Percentiles rank a stretch among this genome's conserved stretches.
phyloP scores from a whole-genome alignment of 2,329 filamentous ascomycete genomes.

The Apiospora hydei region DNA sequence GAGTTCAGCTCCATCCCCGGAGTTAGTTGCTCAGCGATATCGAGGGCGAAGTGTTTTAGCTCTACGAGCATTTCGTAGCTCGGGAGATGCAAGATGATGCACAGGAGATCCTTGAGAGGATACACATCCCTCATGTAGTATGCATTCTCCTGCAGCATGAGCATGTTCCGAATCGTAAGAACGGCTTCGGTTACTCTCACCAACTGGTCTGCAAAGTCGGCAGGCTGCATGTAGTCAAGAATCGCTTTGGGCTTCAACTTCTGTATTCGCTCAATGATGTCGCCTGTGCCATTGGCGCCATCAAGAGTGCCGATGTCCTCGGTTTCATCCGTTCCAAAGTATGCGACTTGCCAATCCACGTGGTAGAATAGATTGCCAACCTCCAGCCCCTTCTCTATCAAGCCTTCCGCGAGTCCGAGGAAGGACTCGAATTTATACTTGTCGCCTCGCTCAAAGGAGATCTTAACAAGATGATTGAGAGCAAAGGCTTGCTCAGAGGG shows the following conservation, averaged over 20 bases:
- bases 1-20: conserved; percentile 77
- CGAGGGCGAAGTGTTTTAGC: conserved; percentile 87
- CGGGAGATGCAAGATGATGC: conserved; percentile 82
- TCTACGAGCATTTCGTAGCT: conserved; percentile 76
- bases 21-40: conserved; percentile 90
- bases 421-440: conserved; percentile 97
- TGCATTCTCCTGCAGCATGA: conserved; percentile 90
- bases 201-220: conserved; percentile 73
- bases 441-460: conserved; percentile 92
- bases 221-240: conserved; percentile 75
- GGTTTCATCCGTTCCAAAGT: conserved; percentile 62
- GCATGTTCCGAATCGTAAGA: conserved; percentile 92
- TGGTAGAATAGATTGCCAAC: conserved; percentile 82
- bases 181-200: conserved; percentile 85
- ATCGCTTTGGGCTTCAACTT: conserved; percentile 66
- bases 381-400: conserved; percentile 84
- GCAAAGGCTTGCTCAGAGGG: conserved; percentile 89
- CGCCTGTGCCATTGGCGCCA: conserved; percentile 72
- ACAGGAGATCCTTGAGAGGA: conserved; percentile 80
- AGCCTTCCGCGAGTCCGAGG: conserved; percentile 83
- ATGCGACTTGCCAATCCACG: conserved; percentile 81
- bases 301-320: conserved; percentile 56
- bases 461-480: conserved; percentile 91
- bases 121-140: conserved; percentile 78
- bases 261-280: conserved; percentile 76